Evolutionary conservation across 139 green algal species (phyloP).

Genomic region (Chlamydomonas urium): DNA sequence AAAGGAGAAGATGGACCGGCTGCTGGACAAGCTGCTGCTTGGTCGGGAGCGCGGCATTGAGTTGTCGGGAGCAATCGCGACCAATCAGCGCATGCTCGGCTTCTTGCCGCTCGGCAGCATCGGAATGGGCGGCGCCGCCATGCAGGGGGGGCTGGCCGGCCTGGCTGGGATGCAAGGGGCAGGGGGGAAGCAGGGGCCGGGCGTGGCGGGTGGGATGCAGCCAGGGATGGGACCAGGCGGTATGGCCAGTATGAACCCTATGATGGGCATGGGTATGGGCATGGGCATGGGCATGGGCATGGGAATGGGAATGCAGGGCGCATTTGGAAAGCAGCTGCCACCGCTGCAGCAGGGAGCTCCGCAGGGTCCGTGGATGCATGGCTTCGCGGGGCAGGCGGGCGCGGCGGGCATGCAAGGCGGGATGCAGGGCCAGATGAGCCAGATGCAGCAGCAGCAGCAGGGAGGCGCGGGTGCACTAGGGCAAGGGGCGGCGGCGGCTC

Average conservation of each 20-base stretch:
- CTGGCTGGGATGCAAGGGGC: background rate
- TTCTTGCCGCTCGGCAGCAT: conserved; percentile 9
- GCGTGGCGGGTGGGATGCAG: background rate
- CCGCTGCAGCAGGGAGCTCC: background rate
- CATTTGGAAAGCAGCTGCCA: background rate
- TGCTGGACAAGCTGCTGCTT: conserved; percentile 66
- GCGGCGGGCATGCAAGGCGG: conserved; percentile 11
- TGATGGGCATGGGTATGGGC: background rate
- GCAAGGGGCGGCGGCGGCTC: no score
- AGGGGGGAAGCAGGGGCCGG: no score
- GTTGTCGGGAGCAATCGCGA: conserved; percentile 49
- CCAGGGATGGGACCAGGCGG: conserved; percentile 11
- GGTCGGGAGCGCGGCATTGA: conserved; percentile 53
- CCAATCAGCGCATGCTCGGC: conserved; percentile 25
- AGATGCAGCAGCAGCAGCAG: no score
- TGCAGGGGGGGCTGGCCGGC: background rate
- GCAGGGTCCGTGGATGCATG: no score
- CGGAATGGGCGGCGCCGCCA: no score
- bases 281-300: conserved; percentile 9
- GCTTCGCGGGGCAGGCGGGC: no score
- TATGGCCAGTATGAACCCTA: background rate
- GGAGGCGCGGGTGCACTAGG: no score
- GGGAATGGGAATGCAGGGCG: background rate
- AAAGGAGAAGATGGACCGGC: conserved; percentile 66
- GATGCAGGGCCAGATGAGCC: background rate